phyloP scores from a whole-genome alignment of 768 basidiomycete species.

The Suillus tomentosus region DNA sequence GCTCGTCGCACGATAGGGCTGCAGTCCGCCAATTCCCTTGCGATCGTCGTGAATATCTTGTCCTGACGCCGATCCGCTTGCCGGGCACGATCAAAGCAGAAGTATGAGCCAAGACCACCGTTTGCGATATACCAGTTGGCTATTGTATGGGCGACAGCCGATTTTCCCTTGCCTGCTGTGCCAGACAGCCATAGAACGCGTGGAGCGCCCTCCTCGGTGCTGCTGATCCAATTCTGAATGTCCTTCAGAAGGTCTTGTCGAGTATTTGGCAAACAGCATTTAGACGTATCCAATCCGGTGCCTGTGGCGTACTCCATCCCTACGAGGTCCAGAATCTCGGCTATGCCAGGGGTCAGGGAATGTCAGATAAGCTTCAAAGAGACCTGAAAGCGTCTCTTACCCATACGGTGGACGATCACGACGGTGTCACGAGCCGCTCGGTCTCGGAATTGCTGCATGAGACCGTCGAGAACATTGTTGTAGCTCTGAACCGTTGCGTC shows the following conservation, averaged over 20 bases:
- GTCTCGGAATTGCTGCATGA: slow-evolving; percentile 11
- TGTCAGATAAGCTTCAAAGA: neutral
- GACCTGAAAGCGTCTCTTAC: neutral
- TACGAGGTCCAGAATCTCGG: neutral
- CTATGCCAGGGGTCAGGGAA: neutral
- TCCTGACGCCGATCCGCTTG: neutral
- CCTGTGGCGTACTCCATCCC: slow-evolving; percentile 1
- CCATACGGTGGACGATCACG: neutral
- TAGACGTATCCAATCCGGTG: slow-evolving; percentile 2
- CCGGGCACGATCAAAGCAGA: slow-evolving; percentile 19
- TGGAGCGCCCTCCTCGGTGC: neutral
- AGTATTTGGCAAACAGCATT: slow-evolving; percentile 19
- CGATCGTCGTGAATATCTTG: slow-evolving; percentile 10
- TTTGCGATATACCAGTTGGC: slow-evolving; percentile 13
- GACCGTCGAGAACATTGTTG: neutral
- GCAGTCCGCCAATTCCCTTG: neutral
- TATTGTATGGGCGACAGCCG: slow-evolving; percentile 21
- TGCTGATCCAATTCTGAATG: slow-evolving; percentile 20
- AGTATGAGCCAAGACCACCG: slow-evolving; percentile 17
- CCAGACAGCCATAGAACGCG: slow-evolving; percentile 19
- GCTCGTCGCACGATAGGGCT: slow-evolving; percentile 7
- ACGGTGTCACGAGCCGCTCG: neutral
- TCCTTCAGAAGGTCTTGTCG: slow-evolving; percentile 15
- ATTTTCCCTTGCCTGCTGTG: slow-evolving; percentile 22
- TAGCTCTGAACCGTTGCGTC: neutral